Evolutionary conservation across 352 stramenopile species (phyloP), one percentile per base, ranked within the genome.

Genomic region (Globisporangium okanoganense): DNA sequence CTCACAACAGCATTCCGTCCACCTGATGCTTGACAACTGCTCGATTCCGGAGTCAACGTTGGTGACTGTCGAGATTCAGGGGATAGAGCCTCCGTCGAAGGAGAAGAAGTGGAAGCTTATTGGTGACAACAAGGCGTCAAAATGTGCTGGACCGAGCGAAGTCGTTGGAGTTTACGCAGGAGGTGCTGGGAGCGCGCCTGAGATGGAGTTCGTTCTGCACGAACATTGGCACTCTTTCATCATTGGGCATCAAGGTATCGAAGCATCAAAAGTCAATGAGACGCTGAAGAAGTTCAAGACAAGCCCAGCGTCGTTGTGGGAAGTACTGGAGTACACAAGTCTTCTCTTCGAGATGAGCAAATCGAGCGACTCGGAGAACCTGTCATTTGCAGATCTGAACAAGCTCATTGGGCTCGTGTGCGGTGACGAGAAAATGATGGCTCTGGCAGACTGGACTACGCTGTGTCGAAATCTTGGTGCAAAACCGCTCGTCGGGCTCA

Each of bases 151-250:
- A 2, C 75, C 73, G 18, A 67, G 75, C 38, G 78, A 85, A 62
- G 57, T 87, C 16, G 66, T 73, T 2, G 65, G 60, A 16, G 33
- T 81, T 10, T 62, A 73, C 13, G n/a, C 54, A 0, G 73, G 67
- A 1, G 59, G 69, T 52, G 47, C 27, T 7, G 12, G 12, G 6
- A 68, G 48, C 5, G 33, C 72, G 7, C 65, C 72, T 0, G 70
- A 76, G 27, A 68, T 85, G 50, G 61, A 73, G 45, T 68, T 87
- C 48, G 67, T 75, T 25, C 65, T 85, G 0, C 70, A 85, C 31
- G 73, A 87, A 8, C 71, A 85, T 35, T 85, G 75, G 78, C 69
- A 84, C 22, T 83, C 72, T 8, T 84, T 82, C 43, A 49, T 87
- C n/a, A 67, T 75, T 5, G 72, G 69, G 0, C 71, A 81, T 55